These are phyloP conservation scores for Candida mesenterica DNA, from an alignment of 1,139 yeast species.

Conservation along the genomic window DNA sequence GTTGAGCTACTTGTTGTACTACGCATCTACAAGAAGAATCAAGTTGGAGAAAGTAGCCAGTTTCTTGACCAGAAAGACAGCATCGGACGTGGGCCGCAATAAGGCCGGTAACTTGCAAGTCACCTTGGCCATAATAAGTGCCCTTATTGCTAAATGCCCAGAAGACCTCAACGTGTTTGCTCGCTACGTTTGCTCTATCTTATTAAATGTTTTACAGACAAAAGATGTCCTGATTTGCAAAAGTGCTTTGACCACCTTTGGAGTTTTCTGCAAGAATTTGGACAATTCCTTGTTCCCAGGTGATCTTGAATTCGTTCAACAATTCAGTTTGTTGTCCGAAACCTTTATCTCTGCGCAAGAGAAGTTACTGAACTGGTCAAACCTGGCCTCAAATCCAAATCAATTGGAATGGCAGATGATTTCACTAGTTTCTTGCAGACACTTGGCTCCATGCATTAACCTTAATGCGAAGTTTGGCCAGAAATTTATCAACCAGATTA, in stretches of 20 bases:
- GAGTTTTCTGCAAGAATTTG: constrained; percentile 60
- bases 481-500: constrained; percentile 34
- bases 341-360: constrained; percentile 29
- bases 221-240: constrained; percentile 59
- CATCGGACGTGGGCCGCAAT: constrained; percentile 57
- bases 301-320: constrained; percentile 57
- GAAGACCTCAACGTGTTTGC: constrained; percentile 88
- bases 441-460: constrained; percentile 45
- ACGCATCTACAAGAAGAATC: constrained; percentile 87
- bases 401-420: constrained; percentile 49
- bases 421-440: constrained; percentile 43
- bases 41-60: constrained; percentile 83
- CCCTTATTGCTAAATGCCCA: constrained; percentile 70
- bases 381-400: constrained; percentile 30
- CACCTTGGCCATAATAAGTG: constrained; percentile 66
- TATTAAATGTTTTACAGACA: constrained; percentile 42
- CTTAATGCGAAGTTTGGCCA: constrained; percentile 37
- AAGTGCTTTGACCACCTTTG: constrained; percentile 50
- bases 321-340: constrained; percentile 44
- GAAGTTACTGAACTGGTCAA: constrained; percentile 10
- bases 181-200: constrained; percentile 50
- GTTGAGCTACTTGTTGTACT: constrained; percentile 80
- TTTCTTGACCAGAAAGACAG: constrained; percentile 65
- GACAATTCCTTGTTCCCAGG: constrained; percentile 73
- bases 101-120: constrained; percentile 81